Evolutionary conservation across 306 rosid genomes (phyloP).

Genomic region (Dalbergia cultrata): DNA sequence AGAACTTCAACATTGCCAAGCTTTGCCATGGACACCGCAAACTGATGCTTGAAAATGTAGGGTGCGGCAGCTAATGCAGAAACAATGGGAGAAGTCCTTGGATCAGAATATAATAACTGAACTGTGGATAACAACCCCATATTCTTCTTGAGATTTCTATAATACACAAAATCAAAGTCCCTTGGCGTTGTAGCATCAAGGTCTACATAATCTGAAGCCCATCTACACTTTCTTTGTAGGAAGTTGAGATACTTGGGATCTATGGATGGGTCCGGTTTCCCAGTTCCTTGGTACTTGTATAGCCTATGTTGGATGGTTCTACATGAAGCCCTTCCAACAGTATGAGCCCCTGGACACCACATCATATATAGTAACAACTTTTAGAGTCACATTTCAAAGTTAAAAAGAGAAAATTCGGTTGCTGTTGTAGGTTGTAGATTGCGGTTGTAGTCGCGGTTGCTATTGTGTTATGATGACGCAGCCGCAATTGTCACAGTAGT

Average conservation of each 20-base stretch:
- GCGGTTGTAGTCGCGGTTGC: no score
- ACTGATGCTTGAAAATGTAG: slow-evolving; percentile 60
- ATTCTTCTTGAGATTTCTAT: slow-evolving; percentile 62
- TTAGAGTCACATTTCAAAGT: not conserved
- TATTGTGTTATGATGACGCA: no score
- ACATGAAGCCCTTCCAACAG: slow-evolving; percentile 80
- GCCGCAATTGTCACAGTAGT: not conserved
- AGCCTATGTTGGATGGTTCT: slow-evolving; percentile 70
- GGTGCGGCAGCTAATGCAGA: slow-evolving; percentile 54
- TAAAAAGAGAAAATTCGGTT: not conserved
- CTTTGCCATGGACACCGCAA: slow-evolving; percentile 78
- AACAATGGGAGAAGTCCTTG: slow-evolving; percentile 71
- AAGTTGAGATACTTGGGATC: slow-evolving; percentile 62
- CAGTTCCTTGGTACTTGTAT: slow-evolving; percentile 66
- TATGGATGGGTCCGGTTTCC: slow-evolving; percentile 68
- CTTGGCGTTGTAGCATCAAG: slow-evolving; percentile 80
- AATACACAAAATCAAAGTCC: slow-evolving; percentile 67
- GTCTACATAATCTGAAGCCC: slow-evolving; percentile 82
- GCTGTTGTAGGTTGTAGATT: not conserved
- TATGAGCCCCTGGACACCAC: slow-evolving; percentile 74
- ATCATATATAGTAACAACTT: not conserved
- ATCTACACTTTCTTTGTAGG: slow-evolving; percentile 83
- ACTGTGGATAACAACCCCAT: slow-evolving; percentile 78
- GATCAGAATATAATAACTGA: slow-evolving; percentile 63
- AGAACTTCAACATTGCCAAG: slow-evolving; percentile 76